These are phyloP conservation scores for Backusella westeae DNA, from an alignment of 192 early-diverging fungal species.

Conservation along the genomic window DNA sequence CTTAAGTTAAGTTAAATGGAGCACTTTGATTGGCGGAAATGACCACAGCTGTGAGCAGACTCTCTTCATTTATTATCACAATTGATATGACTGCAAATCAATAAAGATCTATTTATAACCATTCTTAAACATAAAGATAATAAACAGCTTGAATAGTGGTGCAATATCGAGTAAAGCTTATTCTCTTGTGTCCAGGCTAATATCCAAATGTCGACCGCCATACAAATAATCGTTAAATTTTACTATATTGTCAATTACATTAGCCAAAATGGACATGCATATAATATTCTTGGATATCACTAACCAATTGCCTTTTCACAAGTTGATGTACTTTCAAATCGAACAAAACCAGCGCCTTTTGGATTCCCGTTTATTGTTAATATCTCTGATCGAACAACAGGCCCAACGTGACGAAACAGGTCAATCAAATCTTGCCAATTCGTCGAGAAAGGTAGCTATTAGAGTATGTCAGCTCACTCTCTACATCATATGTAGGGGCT, in stretches of 20 bases:
- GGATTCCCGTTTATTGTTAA: constrained; percentile 45
- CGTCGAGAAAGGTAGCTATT: constrained; percentile 55
- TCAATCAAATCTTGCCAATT: constrained; percentile 57
- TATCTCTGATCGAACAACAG: constrained; percentile 48
- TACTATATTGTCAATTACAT: constrained; percentile 12
- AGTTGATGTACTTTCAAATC: constrained; percentile 45
- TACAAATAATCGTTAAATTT: constrained; percentile 52
- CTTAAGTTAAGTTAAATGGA: too few relatives aligned
- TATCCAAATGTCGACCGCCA: constrained; percentile 47
- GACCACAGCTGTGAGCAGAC: too few relatives aligned
- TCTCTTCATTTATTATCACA: too few relatives aligned
- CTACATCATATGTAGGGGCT: not conserved
- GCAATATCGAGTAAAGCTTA: not conserved
- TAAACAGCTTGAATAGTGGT: too few relatives aligned
- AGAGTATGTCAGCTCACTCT: not conserved
- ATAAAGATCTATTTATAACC: too few relatives aligned
- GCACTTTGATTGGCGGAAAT: too few relatives aligned
- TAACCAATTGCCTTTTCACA: constrained; percentile 55
- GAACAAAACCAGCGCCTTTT: constrained; percentile 53
- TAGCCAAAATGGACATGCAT: not conserved
- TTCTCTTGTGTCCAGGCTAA: constrained; percentile 31
- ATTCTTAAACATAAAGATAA: too few relatives aligned
- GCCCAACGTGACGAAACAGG: constrained; percentile 47
- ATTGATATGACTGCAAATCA: too few relatives aligned
- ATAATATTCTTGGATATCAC: not conserved